Percentiles rank a stretch among this genome's conserved stretches.
phyloP scores from a whole-genome alignment of 2,329 filamentous ascomycete species.

The Rhynchosporium graminicola region DNA sequence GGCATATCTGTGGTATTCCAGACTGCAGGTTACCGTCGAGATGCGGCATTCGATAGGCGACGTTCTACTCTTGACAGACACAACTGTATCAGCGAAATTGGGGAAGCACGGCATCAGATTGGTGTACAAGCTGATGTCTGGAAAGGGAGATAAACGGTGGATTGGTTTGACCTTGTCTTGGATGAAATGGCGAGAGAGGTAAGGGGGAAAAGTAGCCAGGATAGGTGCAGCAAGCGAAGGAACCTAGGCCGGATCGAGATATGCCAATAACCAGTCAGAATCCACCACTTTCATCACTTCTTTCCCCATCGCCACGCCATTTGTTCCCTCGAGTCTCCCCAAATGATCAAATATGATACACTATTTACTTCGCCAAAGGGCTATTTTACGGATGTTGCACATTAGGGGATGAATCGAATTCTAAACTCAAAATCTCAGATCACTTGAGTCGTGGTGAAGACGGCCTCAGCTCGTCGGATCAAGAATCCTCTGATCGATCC shows the following conservation, averaged over 20 bases:
- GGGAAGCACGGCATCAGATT: constrained; percentile 1
- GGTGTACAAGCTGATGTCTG: not conserved
- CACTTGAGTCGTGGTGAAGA: not conserved
- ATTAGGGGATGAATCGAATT: too few species aligned
- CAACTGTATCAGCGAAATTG: constrained; percentile 1
- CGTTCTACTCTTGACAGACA: not conserved
- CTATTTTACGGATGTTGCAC: too few species aligned
- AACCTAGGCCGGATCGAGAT: not conserved
- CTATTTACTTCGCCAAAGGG: not conserved
- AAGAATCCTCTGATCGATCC: constrained; percentile 4
- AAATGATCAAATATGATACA: not conserved
- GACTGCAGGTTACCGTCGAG: constrained; percentile 15
- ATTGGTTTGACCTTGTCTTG: constrained; percentile 1
- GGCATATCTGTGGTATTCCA: constrained; percentile 13
- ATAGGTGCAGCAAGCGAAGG: constrained; percentile 15
- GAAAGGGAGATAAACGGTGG: not conserved
- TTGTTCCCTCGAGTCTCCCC: not conserved
- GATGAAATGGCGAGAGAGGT: not conserved
- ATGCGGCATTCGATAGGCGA: constrained; percentile 14
- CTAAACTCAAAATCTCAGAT: too few species aligned
- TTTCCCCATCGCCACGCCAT: not conserved
- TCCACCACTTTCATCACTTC: not conserved
- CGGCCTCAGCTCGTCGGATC: not conserved
- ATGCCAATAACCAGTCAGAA: not conserved
- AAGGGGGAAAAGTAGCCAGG: not conserved